A percentile compares a stretch with the other conserved stretches of the same genome.
Evolutionary conservation across 2,329 filamentous ascomycete species (phyloP).

Genomic region (Arthrobotrys sinensis): DNA sequence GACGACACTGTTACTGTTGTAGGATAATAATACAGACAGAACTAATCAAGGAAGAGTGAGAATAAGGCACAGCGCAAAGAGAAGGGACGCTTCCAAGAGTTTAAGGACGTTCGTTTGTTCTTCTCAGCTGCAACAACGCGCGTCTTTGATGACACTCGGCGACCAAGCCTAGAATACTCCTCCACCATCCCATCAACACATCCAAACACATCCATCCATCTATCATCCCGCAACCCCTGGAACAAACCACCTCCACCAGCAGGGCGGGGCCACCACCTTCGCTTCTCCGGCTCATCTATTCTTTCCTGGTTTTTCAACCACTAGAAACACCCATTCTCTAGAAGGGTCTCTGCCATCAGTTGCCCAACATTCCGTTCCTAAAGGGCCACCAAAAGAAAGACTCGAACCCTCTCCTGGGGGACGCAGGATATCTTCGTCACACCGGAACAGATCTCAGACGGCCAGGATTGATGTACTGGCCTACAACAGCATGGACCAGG

Average conservation of each 20-base stretch:
- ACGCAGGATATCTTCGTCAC: conserved; percentile 65
- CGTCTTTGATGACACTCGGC: conserved; percentile 32
- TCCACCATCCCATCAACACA: conserved; percentile 12
- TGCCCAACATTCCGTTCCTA: conserved; percentile 59
- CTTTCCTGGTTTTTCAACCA: conserved; percentile 43
- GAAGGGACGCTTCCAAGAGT: background rate
- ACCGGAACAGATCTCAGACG: conserved; percentile 65
- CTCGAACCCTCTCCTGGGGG: conserved; percentile 66
- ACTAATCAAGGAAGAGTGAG: background rate
- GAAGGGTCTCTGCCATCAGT: conserved; percentile 61
- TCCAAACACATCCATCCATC: background rate
- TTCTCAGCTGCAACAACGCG: conserved; percentile 34
- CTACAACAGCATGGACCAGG: conserved; percentile 90
- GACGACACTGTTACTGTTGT: background rate
- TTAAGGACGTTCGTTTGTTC: background rate
- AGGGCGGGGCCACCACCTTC: conserved; percentile 46
- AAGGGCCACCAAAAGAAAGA: conserved; percentile 65
- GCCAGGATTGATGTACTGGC: conserved; percentile 77
- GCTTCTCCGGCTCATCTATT: conserved; percentile 30
- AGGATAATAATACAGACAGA: conserved; percentile 20
- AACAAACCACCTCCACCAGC: conserved; percentile 9
- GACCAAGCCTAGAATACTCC: conserved; percentile 16
- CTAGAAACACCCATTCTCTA: conserved; percentile 62
- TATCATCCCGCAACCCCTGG: conserved; percentile 19
- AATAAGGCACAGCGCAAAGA: background rate